Evolutionary conservation across 768 basidiomycete genomes (phyloP).

Genomic region (Mycena capillaripes): DNA sequence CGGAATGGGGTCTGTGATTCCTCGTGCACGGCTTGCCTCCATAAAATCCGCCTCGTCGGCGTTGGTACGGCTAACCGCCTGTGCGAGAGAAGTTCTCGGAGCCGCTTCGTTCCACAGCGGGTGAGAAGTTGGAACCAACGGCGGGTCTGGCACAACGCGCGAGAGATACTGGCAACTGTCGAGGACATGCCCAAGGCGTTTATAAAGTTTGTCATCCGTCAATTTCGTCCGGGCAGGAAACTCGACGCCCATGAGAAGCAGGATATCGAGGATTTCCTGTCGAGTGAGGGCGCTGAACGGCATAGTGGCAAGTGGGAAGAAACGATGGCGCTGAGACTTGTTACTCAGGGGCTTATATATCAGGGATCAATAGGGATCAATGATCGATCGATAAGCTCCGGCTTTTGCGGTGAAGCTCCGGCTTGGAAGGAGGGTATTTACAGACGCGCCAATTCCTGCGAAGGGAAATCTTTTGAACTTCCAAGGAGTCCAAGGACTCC

Average conservation of each 20-base stretch:
- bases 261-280: constrained; percentile 14
- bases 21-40: neutral
- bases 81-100: neutral
- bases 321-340: too few species aligned
- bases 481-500: too few species aligned
- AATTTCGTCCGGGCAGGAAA: constrained; percentile 7
- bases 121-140: neutral
- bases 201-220: constrained; percentile 21
- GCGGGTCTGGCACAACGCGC: constrained; percentile 24
- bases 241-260: constrained; percentile 9
- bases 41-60: constrained; percentile 4
- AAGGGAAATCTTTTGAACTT: too few species aligned
- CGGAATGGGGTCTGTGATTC: constrained; percentile 5
- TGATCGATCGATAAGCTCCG: too few species aligned
- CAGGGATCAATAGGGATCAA: too few species aligned
- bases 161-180: constrained; percentile 24
- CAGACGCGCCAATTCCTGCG: too few species aligned
- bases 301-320: neutral
- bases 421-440: too few species aligned
- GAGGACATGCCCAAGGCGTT: constrained; percentile 15
- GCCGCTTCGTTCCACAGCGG: neutral
- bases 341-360: too few species aligned
- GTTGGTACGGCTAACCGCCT: neutral
- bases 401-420: too few species aligned
- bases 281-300: neutral